Percentiles rank a stretch among this genome's conserved stretches.
These are phyloP conservation scores for Yamagishiella unicocca DNA, from an alignment of 139 green algal species.

Conservation along the genomic window DNA sequence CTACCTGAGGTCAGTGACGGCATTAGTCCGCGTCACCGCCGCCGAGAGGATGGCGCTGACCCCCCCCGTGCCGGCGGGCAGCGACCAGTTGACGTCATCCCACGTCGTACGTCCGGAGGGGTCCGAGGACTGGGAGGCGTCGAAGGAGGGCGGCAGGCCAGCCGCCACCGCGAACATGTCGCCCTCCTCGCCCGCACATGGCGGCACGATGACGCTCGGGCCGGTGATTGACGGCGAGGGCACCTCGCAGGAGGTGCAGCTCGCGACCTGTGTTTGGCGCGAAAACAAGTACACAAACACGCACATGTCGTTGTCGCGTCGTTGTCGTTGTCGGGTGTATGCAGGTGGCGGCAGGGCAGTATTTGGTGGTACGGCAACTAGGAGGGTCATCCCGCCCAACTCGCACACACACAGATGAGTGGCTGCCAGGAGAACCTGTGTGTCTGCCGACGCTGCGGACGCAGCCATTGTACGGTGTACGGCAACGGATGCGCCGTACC, in stretches of 20 bases:
- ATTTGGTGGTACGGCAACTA: no score
- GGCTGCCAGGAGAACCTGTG: no score
- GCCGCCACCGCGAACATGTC: background rate
- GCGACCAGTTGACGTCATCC: background rate
- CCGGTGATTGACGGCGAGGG: background rate
- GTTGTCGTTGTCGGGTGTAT: no score
- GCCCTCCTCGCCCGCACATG: background rate
- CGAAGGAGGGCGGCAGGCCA: background rate
- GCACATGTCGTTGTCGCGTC: no score
- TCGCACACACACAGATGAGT: no score
- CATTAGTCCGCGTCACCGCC: background rate
- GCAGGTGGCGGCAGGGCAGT: no score
- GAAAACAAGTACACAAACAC: no score
- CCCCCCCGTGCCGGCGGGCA: background rate
- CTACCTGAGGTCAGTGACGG: background rate
- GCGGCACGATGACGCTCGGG: background rate
- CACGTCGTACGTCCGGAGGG: background rate
- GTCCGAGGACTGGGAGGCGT: background rate
- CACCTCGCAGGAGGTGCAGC: background rate
- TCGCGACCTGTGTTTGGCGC: background rate
- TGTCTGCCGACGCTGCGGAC: no score
- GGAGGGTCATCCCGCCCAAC: no score
- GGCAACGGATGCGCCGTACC: no score
- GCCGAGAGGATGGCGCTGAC: background rate
- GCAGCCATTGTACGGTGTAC: no score